Evolutionary conservation across 257 asterid genomes (phyloP).

Genomic region (Paulownia fortunei): DNA sequence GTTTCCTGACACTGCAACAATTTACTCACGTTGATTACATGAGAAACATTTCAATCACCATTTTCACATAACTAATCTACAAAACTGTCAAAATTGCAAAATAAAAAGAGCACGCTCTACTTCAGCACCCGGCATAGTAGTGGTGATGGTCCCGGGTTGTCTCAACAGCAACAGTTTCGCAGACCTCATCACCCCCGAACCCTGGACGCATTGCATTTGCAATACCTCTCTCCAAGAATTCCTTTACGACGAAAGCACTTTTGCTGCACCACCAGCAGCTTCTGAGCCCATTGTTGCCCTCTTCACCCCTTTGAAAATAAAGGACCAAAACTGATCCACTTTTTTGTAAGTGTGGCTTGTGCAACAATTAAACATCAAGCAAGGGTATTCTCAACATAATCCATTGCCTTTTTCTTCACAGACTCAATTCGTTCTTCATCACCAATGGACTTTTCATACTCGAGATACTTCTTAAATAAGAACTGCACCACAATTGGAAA

Average conservation of each 20-base stretch:
- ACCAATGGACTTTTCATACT: constrained; percentile 72
- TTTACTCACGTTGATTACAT: not conserved
- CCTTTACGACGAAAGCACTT: not conserved
- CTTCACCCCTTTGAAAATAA: not conserved
- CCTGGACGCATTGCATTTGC: not conserved
- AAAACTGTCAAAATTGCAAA: constrained; percentile 5
- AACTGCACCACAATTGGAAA: constrained; percentile 57
- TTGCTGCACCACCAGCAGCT: constrained; percentile 13
- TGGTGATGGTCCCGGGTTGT: too few species aligned
- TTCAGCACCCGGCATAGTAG: not conserved
- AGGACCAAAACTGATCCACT: not conserved
- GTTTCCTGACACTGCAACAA: not conserved
- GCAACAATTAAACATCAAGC: constrained; percentile 35
- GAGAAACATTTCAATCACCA: not conserved
- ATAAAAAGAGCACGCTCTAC: not conserved
- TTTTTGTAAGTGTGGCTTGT: not conserved
- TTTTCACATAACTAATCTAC: not conserved
- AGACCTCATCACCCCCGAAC: not conserved
- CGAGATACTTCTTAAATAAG: constrained; percentile 83
- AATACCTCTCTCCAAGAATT: not conserved
- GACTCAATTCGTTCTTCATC: constrained; percentile 63
- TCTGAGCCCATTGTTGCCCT: not conserved
- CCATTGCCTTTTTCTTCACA: constrained; percentile 84
- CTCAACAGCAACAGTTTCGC: not conserved
- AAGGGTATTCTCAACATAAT: constrained; percentile 68